These are phyloP conservation scores for Eutypa lata DNA, from an alignment of 2,329 filamentous ascomycete genomes.

Conservation along the genomic window DNA sequence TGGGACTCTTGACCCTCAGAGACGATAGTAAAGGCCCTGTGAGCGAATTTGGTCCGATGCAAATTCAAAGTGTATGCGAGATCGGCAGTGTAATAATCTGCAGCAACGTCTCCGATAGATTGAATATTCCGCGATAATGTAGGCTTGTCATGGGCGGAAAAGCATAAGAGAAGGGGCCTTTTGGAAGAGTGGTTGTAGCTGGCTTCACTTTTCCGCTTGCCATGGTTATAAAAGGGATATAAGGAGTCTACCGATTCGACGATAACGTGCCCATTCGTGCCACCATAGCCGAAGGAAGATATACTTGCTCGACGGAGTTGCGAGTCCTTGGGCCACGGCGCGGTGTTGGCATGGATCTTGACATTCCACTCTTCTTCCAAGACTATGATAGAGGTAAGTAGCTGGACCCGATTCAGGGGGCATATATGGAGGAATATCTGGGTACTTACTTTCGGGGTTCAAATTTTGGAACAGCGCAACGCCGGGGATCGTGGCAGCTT, in stretches of 20 bases:
- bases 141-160: conserved; percentile 8
- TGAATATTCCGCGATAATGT: conserved; percentile 16
- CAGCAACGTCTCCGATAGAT: conserved; percentile 11
- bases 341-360: conserved; percentile 10
- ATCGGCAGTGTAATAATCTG: conserved; percentile 10
- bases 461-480: conserved; percentile 11
- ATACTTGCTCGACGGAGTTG: conserved; percentile 10
- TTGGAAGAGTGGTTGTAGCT: not conserved
- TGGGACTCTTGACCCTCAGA: conserved; percentile 1
- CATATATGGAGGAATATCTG: not conserved
- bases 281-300: conserved; percentile 19
- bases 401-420: not conserved
- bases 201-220: conserved; percentile 8
- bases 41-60: conserved; percentile 4
- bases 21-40: conserved; percentile 2
- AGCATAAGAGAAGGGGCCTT: conserved; percentile 7
- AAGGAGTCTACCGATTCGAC: conserved; percentile 16
- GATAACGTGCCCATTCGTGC: conserved; percentile 17
- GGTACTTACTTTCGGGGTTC: conserved; percentile 15
- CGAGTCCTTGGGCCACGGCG: conserved; percentile 14
- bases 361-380: conserved; percentile 13
- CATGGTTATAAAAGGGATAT: conserved; percentile 15
- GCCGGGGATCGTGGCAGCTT: conserved; percentile 13
- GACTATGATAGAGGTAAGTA: not conserved
- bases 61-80: conserved; percentile 6